Conservation (phyloP, 306 rosid genomes). For the Sophora flavescens region DNA sequence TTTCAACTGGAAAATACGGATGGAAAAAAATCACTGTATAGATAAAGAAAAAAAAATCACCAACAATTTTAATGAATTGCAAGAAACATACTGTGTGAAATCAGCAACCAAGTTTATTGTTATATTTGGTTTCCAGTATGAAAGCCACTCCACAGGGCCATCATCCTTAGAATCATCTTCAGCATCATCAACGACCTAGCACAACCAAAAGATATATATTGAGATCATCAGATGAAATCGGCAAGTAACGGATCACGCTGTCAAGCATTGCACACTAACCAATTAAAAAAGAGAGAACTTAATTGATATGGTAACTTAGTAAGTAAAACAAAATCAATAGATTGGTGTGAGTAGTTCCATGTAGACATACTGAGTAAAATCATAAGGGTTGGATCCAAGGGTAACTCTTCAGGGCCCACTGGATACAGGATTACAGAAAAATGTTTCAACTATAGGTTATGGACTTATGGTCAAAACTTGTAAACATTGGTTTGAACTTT, state of each 20-base stretch:
- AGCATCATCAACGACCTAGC: slow-evolving; percentile 69
- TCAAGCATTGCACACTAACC: slow-evolving; percentile 26
- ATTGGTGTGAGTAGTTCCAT: slow-evolving; percentile 8
- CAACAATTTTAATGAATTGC: slow-evolving; percentile 23
- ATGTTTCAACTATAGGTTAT: slow-evolving; percentile 8
- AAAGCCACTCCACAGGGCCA: slow-evolving; percentile 78
- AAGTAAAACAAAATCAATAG: not conserved
- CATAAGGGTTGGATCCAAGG: slow-evolving; percentile 28
- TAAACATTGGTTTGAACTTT: slow-evolving; percentile 2
- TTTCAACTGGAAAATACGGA: not conserved
- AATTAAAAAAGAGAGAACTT: slow-evolving; percentile 30
- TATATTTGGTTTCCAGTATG: slow-evolving; percentile 92
- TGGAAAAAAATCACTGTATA: not conserved
- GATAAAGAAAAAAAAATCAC: slow-evolving; percentile 3
- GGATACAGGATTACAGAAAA: not conserved
- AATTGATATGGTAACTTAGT: not conserved
- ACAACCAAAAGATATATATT: slow-evolving; percentile 47
- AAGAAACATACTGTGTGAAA: slow-evolving; percentile 75
- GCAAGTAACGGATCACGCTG: not conserved
- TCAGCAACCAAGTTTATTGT: slow-evolving; percentile 93
- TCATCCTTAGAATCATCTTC: slow-evolving; percentile 70
- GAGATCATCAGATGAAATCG: slow-evolving; percentile 35
- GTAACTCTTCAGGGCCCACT: not conserved
- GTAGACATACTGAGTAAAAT: slow-evolving; percentile 9
- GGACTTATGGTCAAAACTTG: not conserved